Evolutionary conservation across 2,329 filamentous ascomycete genomes (phyloP), one percentile per base, ranked within the genome.

Genomic region (Alternaria ethzedia): DNA sequence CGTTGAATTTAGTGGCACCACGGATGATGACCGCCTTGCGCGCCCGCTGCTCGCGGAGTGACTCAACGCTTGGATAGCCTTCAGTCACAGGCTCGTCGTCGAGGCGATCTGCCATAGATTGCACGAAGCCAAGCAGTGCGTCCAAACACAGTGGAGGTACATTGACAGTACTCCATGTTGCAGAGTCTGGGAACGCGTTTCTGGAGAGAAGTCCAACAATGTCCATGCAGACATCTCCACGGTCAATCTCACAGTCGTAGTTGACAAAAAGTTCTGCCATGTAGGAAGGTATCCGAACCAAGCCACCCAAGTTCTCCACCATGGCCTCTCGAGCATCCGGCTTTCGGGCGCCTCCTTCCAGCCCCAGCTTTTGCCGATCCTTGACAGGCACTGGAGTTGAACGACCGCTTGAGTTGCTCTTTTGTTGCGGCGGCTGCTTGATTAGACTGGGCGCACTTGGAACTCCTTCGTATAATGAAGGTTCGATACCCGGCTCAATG

Each of bases 151-250:
- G 83, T 1, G 96, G 96, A 15, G 96, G 96, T 1, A 99, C 96
- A 76, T 97, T 99, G 6, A 95, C 97, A 11, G 96, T 99, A 79
- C 96, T 99, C 96, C 96, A 99, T 6, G 94, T 97, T 6, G 95
- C 96, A 9, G 96, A 97, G 78, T 99, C 96, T 1, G 96, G 96
- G 68, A 99, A 91, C 3, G 96, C 96, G 78, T 97, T 99, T 62
- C 96, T 88, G 20, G 96, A 95, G 15, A 99, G 84, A 32, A 99
- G 86, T 1, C 96, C 95, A 64, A 99, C 89, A 87, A 98, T 91
- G 75, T 99, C 96, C 82, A 97, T 92, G 75, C 96, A 99, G 6
- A 99, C 83, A 81, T 99, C 96, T 55, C 90, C 90, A 54, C 94
- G 88, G 76, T 99, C 93, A 56, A 93, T 90, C 75, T 98, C 94